These are phyloP conservation scores for Lolium rigidum DNA, from an alignment of 176 grass and related monocot species.

Conservation along the genomic window DNA sequence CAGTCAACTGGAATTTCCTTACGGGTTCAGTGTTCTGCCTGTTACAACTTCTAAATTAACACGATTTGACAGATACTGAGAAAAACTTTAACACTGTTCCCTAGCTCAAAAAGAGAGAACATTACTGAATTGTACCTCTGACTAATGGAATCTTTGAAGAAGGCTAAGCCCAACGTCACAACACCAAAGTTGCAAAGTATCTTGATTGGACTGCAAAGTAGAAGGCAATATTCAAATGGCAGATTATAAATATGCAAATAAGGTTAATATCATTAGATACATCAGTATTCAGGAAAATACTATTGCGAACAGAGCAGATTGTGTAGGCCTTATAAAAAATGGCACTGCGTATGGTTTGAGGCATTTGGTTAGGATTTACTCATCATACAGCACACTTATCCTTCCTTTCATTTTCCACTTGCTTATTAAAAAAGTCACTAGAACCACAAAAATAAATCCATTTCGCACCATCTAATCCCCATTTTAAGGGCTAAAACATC, in stretches of 20 bases:
- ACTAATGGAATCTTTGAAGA: slow-evolving; percentile 68
- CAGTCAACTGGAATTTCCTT: slow-evolving; percentile 58
- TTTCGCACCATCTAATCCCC: background rate
- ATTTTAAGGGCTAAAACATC: background rate
- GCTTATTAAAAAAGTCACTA: background rate
- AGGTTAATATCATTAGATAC: background rate
- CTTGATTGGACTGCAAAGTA: slow-evolving; percentile 63
- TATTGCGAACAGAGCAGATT: background rate
- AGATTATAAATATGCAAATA: slow-evolving; percentile 16
- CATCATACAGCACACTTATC: background rate
- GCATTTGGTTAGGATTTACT: background rate
- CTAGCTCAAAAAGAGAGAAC: background rate
- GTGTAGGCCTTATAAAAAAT: background rate
- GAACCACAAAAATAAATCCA: background rate
- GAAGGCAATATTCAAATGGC: background rate
- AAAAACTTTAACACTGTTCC: background rate
- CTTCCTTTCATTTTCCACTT: background rate
- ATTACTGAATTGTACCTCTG: slow-evolving; percentile 47
- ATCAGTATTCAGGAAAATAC: background rate
- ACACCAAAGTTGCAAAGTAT: slow-evolving; percentile 63
- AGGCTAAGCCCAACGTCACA: slow-evolving; percentile 61
- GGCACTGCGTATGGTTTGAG: background rate
- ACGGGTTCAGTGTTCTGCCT: slow-evolving; percentile 48
- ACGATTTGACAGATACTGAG: slow-evolving; percentile 25
- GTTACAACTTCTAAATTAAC: slow-evolving; percentile 28